phyloP scores from a whole-genome alignment of 805 yeast species.

The Candida gorgasii region DNA sequence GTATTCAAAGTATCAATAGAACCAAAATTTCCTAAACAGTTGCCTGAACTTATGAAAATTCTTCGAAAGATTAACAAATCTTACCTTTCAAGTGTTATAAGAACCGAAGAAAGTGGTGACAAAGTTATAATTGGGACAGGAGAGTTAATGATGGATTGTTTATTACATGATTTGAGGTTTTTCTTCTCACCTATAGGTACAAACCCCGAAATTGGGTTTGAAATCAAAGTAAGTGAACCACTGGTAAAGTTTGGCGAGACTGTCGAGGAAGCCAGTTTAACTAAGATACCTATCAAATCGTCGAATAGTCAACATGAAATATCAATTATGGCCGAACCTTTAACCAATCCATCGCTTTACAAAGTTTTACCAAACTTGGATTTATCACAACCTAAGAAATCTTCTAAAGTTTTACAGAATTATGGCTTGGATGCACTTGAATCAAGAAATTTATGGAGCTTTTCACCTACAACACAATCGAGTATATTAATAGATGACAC shows the following conservation, averaged over 20 bases:
- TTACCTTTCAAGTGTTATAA: slow-evolving; percentile 66
- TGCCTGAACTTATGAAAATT: slow-evolving; percentile 72
- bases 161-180: slow-evolving; percentile 71
- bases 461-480: slow-evolving; percentile 54
- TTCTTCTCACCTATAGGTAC: slow-evolving; percentile 44
- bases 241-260: slow-evolving; percentile 80
- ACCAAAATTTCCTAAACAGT: slow-evolving; percentile 75
- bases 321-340: slow-evolving; percentile 76
- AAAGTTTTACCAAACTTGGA: slow-evolving; percentile 53
- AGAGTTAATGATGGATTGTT: slow-evolving; percentile 82
- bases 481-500: slow-evolving; percentile 71
- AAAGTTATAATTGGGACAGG: slow-evolving; percentile 81
- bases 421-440: slow-evolving; percentile 84
- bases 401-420: slow-evolving; percentile 54
- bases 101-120: slow-evolving; percentile 88
- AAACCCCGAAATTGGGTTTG: slow-evolving; percentile 40
- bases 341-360: slow-evolving; percentile 51
- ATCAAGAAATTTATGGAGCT: slow-evolving; percentile 78
- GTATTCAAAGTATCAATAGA: slow-evolving; percentile 82
- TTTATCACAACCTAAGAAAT: slow-evolving; percentile 36
- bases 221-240: slow-evolving; percentile 84
- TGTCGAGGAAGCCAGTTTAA: slow-evolving; percentile 60
- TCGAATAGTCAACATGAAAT: slow-evolving; percentile 55
- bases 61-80: slow-evolving; percentile 60
- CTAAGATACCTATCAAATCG: slow-evolving; percentile 64